These are phyloP conservation scores for Colletotrichum kahawae DNA, from an alignment of 2,329 filamentous ascomycete species.

Conservation along the genomic window DNA sequence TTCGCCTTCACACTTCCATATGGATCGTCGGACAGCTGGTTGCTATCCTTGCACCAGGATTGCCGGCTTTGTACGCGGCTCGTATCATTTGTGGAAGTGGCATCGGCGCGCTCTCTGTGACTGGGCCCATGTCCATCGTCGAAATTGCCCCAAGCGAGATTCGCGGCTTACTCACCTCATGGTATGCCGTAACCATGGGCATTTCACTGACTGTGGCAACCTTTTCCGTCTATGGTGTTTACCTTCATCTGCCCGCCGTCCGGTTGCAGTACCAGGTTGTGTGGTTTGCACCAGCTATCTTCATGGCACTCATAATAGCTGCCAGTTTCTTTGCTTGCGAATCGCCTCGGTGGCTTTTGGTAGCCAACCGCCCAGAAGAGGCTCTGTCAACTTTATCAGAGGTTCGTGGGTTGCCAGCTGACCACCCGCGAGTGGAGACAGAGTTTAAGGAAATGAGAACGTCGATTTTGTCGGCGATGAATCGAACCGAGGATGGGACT, in stretches of 20 bases:
- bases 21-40: background rate
- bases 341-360: slow-evolving; percentile 40
- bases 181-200: slow-evolving; percentile 36
- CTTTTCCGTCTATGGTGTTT: background rate
- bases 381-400: background rate
- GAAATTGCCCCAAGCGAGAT: slow-evolving; percentile 38
- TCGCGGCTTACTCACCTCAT: slow-evolving; percentile 34
- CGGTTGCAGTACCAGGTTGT: background rate
- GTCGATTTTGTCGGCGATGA: background rate
- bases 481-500: background rate
- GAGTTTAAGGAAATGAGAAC: background rate
- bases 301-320: background rate
- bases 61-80: background rate
- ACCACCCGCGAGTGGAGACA: background rate
- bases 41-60: background rate
- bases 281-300: background rate
- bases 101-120: slow-evolving; percentile 27
- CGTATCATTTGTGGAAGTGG: background rate
- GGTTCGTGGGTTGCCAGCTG: background rate
- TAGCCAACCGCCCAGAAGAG: slow-evolving; percentile 32
- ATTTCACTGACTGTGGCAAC: background rate
- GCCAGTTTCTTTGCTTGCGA: slow-evolving; percentile 39
- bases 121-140: slow-evolving; percentile 33
- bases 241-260: background rate
- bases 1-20: background rate